Percentiles rank a stretch among this genome's conserved stretches.
phyloP scores from a whole-genome alignment of 352 stramenopile genomes.

The Blastocystis sp. region DNA sequence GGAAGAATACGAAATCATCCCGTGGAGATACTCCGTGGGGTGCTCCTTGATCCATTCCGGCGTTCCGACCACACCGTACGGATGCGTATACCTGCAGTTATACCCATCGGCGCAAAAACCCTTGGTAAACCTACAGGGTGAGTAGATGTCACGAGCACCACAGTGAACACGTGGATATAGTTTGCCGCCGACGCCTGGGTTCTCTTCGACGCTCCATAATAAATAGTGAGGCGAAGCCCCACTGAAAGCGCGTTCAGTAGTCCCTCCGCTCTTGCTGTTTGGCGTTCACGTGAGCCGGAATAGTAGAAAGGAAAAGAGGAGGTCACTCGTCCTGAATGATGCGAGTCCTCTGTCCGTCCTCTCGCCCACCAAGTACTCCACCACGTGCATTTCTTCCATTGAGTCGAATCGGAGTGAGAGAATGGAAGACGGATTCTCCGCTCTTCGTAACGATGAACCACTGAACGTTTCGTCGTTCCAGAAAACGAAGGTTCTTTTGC shows the following conservation, averaged over 20 bases:
- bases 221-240: too few species aligned
- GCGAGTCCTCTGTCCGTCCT: too few species aligned
- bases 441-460: not conserved
- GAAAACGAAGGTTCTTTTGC: not conserved
- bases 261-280: too few species aligned
- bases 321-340: too few species aligned
- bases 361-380: too few species aligned
- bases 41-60: not conserved
- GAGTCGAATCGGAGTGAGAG: not conserved
- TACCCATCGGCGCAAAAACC: not conserved
- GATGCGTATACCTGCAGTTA: not conserved
- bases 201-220: too few species aligned
- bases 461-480: not conserved
- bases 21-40: not conserved
- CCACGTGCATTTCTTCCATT: too few species aligned
- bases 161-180: not conserved
- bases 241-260: too few species aligned
- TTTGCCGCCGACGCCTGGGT: too few species aligned
- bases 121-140: not conserved
- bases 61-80: not conserved
- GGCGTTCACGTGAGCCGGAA: too few species aligned
- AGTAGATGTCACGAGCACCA: not conserved
- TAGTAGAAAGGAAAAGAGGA: too few species aligned
- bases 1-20: not conserved
- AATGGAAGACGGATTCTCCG: not conserved